Evolutionary conservation across 345 rosid genomes (phyloP).

Genomic region (Reutealis trisperma): DNA sequence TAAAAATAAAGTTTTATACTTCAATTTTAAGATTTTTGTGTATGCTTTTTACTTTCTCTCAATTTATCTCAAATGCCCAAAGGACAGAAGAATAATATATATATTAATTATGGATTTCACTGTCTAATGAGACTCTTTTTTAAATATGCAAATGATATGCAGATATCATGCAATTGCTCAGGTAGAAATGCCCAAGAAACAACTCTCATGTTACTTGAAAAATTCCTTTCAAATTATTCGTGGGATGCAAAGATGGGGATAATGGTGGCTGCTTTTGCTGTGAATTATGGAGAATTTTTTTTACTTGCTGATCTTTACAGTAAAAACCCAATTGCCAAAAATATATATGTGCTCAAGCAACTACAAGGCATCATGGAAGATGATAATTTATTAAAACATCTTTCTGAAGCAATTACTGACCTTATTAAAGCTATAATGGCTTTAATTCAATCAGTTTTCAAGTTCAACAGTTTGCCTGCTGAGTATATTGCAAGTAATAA

Average conservation of each 20-base stretch:
- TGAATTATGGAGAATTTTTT: slow-evolving; percentile 48
- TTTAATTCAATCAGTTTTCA: not conserved
- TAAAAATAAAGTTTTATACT: too few relatives aligned
- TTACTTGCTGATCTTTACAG: slow-evolving; percentile 36
- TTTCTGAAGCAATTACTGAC: slow-evolving; percentile 15
- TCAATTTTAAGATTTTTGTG: too few relatives aligned
- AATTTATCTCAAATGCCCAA: too few relatives aligned
- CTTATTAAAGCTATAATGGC: slow-evolving; percentile 1
- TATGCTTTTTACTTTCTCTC: too few relatives aligned
- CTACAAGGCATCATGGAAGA: slow-evolving; percentile 40
- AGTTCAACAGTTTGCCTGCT: not conserved
- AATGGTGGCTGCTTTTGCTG: slow-evolving; percentile 51
- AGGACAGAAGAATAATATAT: too few relatives aligned
- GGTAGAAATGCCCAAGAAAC: slow-evolving; percentile 47
- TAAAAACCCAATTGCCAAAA: slow-evolving; percentile 40
- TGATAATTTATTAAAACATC: slow-evolving; percentile 28
- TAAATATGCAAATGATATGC: not conserved
- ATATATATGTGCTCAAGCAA: slow-evolving; percentile 48
- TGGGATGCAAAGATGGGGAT: slow-evolving; percentile 60
- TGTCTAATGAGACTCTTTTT: too few relatives aligned
- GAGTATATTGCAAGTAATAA: not conserved
- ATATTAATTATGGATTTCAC: too few relatives aligned
- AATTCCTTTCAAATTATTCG: slow-evolving; percentile 30
- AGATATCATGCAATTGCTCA: slow-evolving; percentile 54
- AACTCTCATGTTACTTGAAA: slow-evolving; percentile 42